phyloP scores from a whole-genome alignment of 306 rosid species.

The Rosa multiflora region DNA sequence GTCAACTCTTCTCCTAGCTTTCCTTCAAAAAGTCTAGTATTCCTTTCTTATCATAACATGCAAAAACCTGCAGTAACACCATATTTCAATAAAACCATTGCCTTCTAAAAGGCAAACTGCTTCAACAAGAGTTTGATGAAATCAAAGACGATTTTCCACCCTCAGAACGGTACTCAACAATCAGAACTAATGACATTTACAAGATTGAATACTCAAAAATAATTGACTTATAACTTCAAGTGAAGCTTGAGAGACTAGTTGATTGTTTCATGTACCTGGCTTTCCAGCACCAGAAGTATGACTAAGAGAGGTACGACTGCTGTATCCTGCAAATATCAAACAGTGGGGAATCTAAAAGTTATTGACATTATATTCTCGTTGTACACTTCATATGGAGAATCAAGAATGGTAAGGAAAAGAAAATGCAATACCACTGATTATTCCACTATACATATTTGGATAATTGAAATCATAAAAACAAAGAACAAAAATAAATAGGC shows the following conservation, averaged over 20 bases:
- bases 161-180: background rate
- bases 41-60: background rate
- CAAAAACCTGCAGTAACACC: background rate
- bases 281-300: slow-evolving; percentile 96
- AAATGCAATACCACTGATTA: too few species aligned
- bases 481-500: too few species aligned
- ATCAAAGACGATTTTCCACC: background rate
- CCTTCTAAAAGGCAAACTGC: background rate
- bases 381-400: too few species aligned
- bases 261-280: slow-evolving; percentile 61
- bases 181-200: background rate
- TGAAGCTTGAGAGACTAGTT: background rate
- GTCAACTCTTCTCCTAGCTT: background rate
- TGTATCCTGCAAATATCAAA: slow-evolving; percentile 80
- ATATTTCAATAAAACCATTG: background rate
- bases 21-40: background rate
- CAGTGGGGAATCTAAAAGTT: slow-evolving; percentile 30
- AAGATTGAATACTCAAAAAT: background rate
- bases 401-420: too few species aligned
- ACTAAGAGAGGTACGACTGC: slow-evolving; percentile 98
- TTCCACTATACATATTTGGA: too few species aligned
- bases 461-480: too few species aligned
- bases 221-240: background rate
- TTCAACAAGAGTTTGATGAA: background rate
- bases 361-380: too few species aligned